Base-by-base conservation (phyloP, 1,284 basidiomycete genomes). In the Mixia osmundae region DNA sequence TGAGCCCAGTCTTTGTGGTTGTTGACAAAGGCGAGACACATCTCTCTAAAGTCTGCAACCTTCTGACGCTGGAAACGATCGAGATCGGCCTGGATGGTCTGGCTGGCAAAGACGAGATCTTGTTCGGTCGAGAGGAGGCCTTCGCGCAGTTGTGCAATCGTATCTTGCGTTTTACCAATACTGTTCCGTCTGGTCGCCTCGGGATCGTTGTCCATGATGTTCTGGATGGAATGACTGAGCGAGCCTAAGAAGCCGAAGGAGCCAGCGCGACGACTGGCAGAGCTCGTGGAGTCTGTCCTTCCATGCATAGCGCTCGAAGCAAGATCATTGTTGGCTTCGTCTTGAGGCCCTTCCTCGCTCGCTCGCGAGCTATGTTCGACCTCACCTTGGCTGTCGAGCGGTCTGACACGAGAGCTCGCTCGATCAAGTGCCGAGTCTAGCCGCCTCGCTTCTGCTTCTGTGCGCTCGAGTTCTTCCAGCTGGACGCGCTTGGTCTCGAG, bases 11-110 rank as follows among this genome's bases (percentile, higher is more conserved):
- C 89, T 33, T 77, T 69, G 56, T 99, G 91, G 42, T 74, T 74
- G 47, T 68, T 67, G 1, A 83, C 80, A 65, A 94, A 76, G 49
- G 71, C 70, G 44, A 95, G 76, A 35, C 77, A 64, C 76, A 97
- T 82, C 52, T 87, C 75, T 26, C 80, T 65, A 44, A 97, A 51
- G 60, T 99, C 91, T 3, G 80, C 79, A 4, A 99, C 89, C 56
- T 99, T 99, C 60, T 95, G 85, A 15, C 91, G 68, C 56, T 99
- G 91, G 60, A 99, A 99, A 27, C 91, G 69, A 59, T 99, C 91
- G 44, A 99, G 63, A 58, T 97, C 91, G 5, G 82, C 80, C 56
- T 99, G 91, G 38, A 99, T 89, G 12, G 87, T 91, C 26, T 74
- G 76, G 47, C 77, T 87, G 0, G 83, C 79, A 57, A 91, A 95